Conservation (phyloP, 1,284 basidiomycete species). For the Boletus smithii region DNA sequence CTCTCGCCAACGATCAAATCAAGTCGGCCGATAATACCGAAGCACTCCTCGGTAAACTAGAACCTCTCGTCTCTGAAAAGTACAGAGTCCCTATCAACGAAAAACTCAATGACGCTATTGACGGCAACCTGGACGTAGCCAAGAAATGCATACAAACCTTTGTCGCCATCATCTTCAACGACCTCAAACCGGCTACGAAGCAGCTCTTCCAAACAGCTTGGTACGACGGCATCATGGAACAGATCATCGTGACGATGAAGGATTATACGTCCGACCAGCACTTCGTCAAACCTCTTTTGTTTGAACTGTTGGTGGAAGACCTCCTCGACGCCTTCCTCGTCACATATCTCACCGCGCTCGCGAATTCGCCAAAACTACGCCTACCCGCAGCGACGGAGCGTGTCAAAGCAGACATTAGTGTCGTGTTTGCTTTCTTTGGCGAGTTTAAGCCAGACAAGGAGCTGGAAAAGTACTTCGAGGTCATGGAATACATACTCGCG, state of each 20-base stretch:
- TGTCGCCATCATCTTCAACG: constrained; percentile 94
- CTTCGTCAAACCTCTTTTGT: constrained; percentile 87
- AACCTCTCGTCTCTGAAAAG: constrained; percentile 91
- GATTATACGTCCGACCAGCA: constrained; percentile 93
- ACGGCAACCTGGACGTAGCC: constrained; percentile 96
- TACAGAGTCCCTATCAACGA: constrained; percentile 84
- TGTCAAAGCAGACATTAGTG: constrained; percentile 79
- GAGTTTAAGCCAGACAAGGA: constrained; percentile 79
- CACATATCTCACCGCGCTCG: constrained; percentile 85
- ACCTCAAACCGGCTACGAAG: constrained; percentile 87
- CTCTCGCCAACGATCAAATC: constrained; percentile 98
- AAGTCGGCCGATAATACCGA: constrained; percentile 95
- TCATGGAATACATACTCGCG: constrained; percentile 82
- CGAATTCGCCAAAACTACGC: constrained; percentile 81
- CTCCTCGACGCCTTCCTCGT: constrained; percentile 90
- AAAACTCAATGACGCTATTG: constrained; percentile 91
- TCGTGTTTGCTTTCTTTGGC: constrained; percentile 79
- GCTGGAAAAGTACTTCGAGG: constrained; percentile 79
- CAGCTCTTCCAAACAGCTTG: constrained; percentile 81
- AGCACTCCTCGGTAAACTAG: constrained; percentile 79
- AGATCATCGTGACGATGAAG: constrained; percentile 92
- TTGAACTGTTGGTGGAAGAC: constrained; percentile 92
- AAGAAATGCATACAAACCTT: constrained; percentile 95
- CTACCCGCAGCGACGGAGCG: constrained; percentile 83
- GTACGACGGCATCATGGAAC: constrained; percentile 84